A percentile compares a stretch with the other conserved stretches of the same genome.
phyloP scores from a whole-genome alignment of 208 protist genomes.

The Trypanosoma caninum region DNA sequence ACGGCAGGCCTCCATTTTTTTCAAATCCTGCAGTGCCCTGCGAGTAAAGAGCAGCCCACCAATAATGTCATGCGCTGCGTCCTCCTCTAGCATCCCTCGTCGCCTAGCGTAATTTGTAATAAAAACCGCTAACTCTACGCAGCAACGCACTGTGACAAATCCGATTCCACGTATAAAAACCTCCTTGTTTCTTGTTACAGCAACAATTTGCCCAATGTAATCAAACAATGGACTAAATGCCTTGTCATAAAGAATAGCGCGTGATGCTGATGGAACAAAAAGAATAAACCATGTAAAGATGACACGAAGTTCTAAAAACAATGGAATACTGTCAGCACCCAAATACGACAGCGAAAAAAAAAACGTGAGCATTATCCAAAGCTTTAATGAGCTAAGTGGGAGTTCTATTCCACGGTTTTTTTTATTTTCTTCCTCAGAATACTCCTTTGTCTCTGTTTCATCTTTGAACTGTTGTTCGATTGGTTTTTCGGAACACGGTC shows the following conservation, averaged over 20 bases:
- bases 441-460: background rate
- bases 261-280: slow-evolving; percentile 38
- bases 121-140: slow-evolving; percentile 30
- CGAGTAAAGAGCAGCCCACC: slow-evolving; percentile 47
- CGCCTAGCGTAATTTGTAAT: slow-evolving; percentile 43
- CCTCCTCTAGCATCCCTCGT: slow-evolving; percentile 26
- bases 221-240: slow-evolving; percentile 40
- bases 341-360: slow-evolving; percentile 38
- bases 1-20: background rate
- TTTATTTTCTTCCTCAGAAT: background rate
- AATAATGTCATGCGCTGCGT: slow-evolving; percentile 46
- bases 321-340: slow-evolving; percentile 43
- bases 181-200: slow-evolving; percentile 32
- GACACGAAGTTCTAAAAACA: slow-evolving; percentile 56
- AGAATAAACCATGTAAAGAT: slow-evolving; percentile 59
- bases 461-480: background rate
- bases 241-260: slow-evolving; percentile 56
- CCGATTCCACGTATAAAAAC: slow-evolving; percentile 27
- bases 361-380: slow-evolving; percentile 61
- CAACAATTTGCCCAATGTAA: slow-evolving; percentile 8
- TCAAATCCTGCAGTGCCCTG: slow-evolving; percentile 37
- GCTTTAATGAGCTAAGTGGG: slow-evolving; percentile 41
- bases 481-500: background rate
- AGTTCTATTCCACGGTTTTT: background rate
- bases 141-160: slow-evolving; percentile 31